phyloP scores from a whole-genome alignment of 1,284 basidiomycete species.

The Salmacisia buchloeana region DNA sequence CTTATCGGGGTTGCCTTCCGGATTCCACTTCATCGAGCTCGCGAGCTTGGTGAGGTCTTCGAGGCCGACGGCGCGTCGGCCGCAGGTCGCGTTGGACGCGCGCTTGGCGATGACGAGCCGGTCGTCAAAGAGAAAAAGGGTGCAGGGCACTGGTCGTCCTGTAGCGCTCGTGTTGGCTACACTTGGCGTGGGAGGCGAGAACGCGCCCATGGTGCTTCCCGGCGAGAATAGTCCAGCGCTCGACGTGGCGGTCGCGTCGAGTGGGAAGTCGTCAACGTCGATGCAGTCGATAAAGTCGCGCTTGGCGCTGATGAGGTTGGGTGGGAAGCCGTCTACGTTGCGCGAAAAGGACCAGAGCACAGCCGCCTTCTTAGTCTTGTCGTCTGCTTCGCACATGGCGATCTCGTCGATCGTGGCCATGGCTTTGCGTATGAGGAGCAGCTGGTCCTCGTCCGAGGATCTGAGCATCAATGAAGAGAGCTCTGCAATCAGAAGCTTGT shows the following conservation, averaged over 20 bases:
- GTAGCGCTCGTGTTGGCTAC: constrained; percentile 16
- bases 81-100: constrained; percentile 66
- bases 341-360: constrained; percentile 79
- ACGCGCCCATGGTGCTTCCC: not conserved
- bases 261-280: constrained; percentile 76
- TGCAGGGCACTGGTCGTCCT: constrained; percentile 63
- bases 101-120: constrained; percentile 87
- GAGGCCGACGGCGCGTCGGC: constrained; percentile 70
- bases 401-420: constrained; percentile 54
- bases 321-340: constrained; percentile 83
- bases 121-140: constrained; percentile 90
- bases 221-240: constrained; percentile 17
- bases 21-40: constrained; percentile 39
- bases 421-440: constrained; percentile 7
- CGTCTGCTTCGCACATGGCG: constrained; percentile 84
- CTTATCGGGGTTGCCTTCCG: constrained; percentile 52
- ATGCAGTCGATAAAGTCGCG: constrained; percentile 86
- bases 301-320: constrained; percentile 58
- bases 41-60: constrained; percentile 73
- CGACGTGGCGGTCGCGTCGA: constrained; percentile 54
- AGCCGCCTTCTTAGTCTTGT: constrained; percentile 79
- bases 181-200: constrained; percentile 1
- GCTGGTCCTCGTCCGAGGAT: not conserved
- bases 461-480: constrained; percentile 32
- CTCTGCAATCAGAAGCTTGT: constrained; percentile 82